Evolutionary conservation across 495 filamentous ascomycete genomes (phyloP).

Genomic region (Neurospora terricola): DNA sequence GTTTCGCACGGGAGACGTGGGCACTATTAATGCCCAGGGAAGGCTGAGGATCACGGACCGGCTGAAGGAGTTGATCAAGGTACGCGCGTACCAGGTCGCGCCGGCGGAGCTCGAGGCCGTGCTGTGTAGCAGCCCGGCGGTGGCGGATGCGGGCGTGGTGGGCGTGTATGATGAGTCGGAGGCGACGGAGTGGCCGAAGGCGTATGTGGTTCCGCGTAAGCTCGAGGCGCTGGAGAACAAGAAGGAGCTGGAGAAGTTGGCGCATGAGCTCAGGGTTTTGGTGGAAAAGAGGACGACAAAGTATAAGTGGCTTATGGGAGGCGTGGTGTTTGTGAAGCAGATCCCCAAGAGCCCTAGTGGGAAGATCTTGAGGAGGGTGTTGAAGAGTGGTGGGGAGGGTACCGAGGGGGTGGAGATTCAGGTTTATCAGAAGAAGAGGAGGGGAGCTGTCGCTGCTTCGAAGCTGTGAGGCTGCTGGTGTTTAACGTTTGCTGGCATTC

Average conservation of each 20-base stretch:
- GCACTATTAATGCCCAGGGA: conserved; percentile 44
- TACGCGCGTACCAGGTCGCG: conserved; percentile 61
- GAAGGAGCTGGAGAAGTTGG: conserved; percentile 40
- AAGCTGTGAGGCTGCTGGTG: not conserved
- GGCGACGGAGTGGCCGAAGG: conserved; percentile 26
- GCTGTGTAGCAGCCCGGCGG: conserved; percentile 45
- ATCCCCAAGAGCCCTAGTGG: conserved; percentile 61
- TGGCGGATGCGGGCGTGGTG: conserved; percentile 54
- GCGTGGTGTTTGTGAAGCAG: conserved; percentile 49
- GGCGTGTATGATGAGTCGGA: conserved; percentile 57
- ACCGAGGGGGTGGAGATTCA: conserved; percentile 13
- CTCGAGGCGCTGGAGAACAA: conserved; percentile 31
- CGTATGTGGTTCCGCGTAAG: conserved; percentile 18
- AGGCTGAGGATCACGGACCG: conserved; percentile 64
- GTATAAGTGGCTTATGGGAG: conserved; percentile 58
- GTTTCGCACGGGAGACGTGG: conserved; percentile 61
- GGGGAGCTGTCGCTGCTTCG: not conserved
- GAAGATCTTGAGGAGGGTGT: conserved; percentile 53
- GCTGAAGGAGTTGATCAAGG: conserved; percentile 72
- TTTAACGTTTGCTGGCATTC: not conserved
- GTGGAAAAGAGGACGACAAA: conserved; percentile 52
- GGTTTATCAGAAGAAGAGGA: conserved; percentile 21
- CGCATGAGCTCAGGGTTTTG: conserved; percentile 25
- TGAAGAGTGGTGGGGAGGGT: conserved; percentile 23
- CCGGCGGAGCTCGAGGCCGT: conserved; percentile 60